Evolutionary conservation across 805 yeast genomes (phyloP).

Genomic region (Scheffersomyces coipomensis): DNA sequence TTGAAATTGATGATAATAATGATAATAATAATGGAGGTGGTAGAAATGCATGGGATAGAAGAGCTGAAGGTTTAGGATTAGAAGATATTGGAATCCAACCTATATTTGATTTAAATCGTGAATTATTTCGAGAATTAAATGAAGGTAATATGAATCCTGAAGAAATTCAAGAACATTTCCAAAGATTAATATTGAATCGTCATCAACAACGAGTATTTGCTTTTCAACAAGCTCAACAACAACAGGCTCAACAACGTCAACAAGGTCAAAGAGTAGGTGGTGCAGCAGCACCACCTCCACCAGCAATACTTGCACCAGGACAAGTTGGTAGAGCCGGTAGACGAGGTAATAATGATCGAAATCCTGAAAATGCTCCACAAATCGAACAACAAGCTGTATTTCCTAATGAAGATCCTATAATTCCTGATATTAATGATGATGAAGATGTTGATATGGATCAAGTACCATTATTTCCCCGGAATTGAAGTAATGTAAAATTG

Average conservation of each 20-base stretch:
- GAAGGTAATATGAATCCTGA: slow-evolving; percentile 29
- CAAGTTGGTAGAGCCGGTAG: slow-evolving; percentile 7
- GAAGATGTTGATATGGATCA: slow-evolving; percentile 34
- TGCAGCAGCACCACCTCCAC: slow-evolving; percentile 5
- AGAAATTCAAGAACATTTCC: slow-evolving; percentile 34
- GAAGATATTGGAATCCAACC: slow-evolving; percentile 17
- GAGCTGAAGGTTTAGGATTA: slow-evolving; percentile 21
- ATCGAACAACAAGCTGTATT: slow-evolving; percentile 42
- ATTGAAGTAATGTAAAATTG: too few relatives aligned
- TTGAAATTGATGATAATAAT: neutral
- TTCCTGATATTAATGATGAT: slow-evolving; percentile 20
- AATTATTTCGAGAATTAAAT: slow-evolving; percentile 27
- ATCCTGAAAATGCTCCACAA: slow-evolving; percentile 39
- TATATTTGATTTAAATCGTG: slow-evolving; percentile 26
- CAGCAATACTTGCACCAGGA: neutral
- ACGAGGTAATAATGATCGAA: slow-evolving; percentile 5
- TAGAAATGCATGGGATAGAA: slow-evolving; percentile 15
- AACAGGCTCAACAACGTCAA: slow-evolving; percentile 3
- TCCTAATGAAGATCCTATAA: slow-evolving; percentile 22
- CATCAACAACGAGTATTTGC: slow-evolving; percentile 20
- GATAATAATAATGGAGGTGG: slow-evolving; percentile 5
- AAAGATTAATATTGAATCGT: slow-evolving; percentile 23
- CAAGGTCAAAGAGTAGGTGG: neutral
- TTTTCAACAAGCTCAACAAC: slow-evolving; percentile 7
- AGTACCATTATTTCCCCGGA: slow-evolving; percentile 22